phyloP scores from a whole-genome alignment of 176 grass and related monocot genomes.

The Zoysia pacifica region DNA sequence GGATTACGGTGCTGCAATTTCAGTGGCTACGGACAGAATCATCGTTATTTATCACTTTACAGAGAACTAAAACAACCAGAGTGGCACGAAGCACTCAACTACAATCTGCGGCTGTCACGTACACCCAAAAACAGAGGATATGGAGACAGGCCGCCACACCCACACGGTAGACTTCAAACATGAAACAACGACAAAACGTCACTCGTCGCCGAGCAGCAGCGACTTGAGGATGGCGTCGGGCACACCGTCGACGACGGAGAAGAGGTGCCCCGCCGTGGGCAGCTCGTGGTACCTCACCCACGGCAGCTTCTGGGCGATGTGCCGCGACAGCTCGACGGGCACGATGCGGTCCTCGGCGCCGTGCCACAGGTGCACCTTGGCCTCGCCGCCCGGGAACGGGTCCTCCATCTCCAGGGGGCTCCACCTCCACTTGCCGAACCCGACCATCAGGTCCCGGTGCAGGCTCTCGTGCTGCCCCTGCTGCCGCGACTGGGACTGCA shows the following conservation, averaged over 20 bases:
- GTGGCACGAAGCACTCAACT: neutral
- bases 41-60: neutral
- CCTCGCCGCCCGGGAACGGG: slow-evolving; percentile 72
- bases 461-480: slow-evolving; percentile 68
- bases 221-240: slow-evolving; percentile 59
- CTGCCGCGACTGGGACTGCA: slow-evolving; percentile 54
- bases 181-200: neutral
- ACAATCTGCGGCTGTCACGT: neutral
- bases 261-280: slow-evolving; percentile 67
- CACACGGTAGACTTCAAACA: no score
- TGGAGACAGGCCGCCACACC: no score
- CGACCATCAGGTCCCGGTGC: slow-evolving; percentile 64
- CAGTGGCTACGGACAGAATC: neutral
- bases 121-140: no score
- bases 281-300: slow-evolving; percentile 89
- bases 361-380: slow-evolving; percentile 81
- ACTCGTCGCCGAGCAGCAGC: slow-evolving; percentile 51
- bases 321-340: slow-evolving; percentile 60
- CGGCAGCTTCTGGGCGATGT: slow-evolving; percentile 59
- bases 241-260: slow-evolving; percentile 64
- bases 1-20: neutral
- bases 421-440: slow-evolving; percentile 72
- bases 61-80: neutral
- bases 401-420: slow-evolving; percentile 70
- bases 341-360: slow-evolving; percentile 70